Base-by-base conservation (phyloP, 805 yeast species). In the Wickerhamomyces bisporus region DNA sequence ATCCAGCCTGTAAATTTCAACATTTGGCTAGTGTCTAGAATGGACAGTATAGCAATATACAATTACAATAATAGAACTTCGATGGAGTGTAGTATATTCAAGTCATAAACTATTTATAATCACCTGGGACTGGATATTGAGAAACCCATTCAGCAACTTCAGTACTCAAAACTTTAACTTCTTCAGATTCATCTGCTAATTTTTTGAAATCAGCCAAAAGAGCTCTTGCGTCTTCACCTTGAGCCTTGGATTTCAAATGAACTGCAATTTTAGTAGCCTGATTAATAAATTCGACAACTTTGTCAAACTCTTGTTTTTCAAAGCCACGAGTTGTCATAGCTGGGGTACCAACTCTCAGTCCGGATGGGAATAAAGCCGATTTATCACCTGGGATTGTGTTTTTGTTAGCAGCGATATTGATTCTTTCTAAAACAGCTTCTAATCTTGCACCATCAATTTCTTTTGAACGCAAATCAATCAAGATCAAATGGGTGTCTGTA, bases 281-380 rank as follows among this genome's bases (percentile, higher is more conserved):
- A 58, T 84, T 85, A 55, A 91, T 85, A 69, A 75, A 87, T 38
- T 70, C 75, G 30, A 89, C 91, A 40, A 91, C 93, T 59, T 75
- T 73, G 45, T 71, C 79, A 58, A 91, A 91, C 55, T 91, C 98
- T 40, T 67, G 73, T 44, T 72, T 75, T 37, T 77, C 77, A 58
- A 91, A 82, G 33, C 96, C 97, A 70, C 98, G 81, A 37, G 97
- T 87, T 40, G 97, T 83, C 98, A 91, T 91, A 34, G 98, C 98
- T 42, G 98, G 98, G 14, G 98, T 86, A 54, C 98, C 98, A 44
- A 91, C 83, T 71, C 98, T 84, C 49, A 91, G 71, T 53, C 98
- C 98, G 44, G 94, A 86, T 57, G 98, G 98, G 61, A 86, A 87
- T 44, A 91, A 73, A 25, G 98, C 98, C 32, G 96, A 86, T 65